Evolutionary conservation across 108 stramenopile genomes (phyloP), one percentile per base, ranked within the genome.

Genomic region (Aureococcus anophagefferens): DNA sequence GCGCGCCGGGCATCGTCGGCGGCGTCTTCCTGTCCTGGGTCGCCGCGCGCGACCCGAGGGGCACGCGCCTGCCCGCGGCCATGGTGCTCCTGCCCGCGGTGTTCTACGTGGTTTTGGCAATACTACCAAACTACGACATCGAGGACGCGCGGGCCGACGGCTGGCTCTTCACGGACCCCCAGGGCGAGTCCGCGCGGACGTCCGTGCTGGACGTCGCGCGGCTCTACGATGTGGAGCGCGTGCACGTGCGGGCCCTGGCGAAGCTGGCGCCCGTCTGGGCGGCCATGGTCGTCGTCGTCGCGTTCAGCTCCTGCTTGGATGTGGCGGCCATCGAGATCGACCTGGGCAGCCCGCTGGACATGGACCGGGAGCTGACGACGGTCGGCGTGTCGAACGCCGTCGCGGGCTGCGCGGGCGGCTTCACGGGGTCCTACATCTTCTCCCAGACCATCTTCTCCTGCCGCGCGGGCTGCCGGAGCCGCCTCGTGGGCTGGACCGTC

Each of bases 261-360:
- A 68, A 88, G 36, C 75, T 92, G 36, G 65, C 94, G 5, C 81
- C 91, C 15, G 67, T 86, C 66, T 72, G 72, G 46, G 30, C 92
- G 7, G 83, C 89, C 33, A 95, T 98, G 97, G 89, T 89, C 65
- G 84, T 93, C 65, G 96, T 98, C 7, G 97, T 98, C 0, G 94
- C 93, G 13, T 87, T 98, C 35, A 91, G 90, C 5, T 91, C 89
- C 64, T 95, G 90, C 40, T 81, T 98, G 37, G 97, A 98, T 72
- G 84, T 98, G 11, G 96, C 97, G 13, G 97, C 97, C 35, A 98
- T 98, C 72, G 96, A 98, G 76, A 82, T 98, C 36, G 97, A 98
- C 83, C 71, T 96, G 70, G 91, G 90, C 29, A 69, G 80, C 64
- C 94, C 94, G 9, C 81, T 98, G 66, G 88, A 96, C 68, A 97